Evolutionary conservation across 2,329 filamentous ascomycete species (phyloP), one percentile per base, ranked within the genome.

Genomic region (Phialocephala sp.): DNA sequence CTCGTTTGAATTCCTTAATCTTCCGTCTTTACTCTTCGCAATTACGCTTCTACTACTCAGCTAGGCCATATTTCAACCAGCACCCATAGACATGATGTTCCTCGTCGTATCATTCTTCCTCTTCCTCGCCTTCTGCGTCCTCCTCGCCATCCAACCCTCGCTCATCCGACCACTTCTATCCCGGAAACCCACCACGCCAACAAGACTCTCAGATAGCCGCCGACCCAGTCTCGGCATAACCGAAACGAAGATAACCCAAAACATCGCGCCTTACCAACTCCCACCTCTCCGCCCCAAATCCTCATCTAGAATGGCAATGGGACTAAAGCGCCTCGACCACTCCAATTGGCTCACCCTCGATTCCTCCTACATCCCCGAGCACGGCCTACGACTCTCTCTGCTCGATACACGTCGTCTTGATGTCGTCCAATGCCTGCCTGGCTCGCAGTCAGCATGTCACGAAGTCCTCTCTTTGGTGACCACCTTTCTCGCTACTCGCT

Each of bases 341-440:
- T 71, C 75, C 22, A 81, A 83, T 63, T 85, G 83, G 83, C 77
- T 85, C 14, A 80, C 77, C 0, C 72, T 85, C 57, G 81, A 85
- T 67, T 77, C 79, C 14, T 77, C 78, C 35, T 84, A 84, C 66
- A 74, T 78, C 58, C 74, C 78, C 14, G 79, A 82, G 67, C 80
- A 83, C 67, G 66, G 71, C 2, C 76, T 82, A 9, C 79, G 83
- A 9, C 71, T 75, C 1, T 66, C 76, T 18, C 74, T 85, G 39
- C 75, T 85, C 2, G 64, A 72, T 1, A 76, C 74, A 2, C 75
- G 78, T 59, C 77, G 74, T 27, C 61, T 73, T 1, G 77, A 81
- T 35, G 82, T 84, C 18, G 69, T 85, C 0, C 79, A 81, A 66
- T 78, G 79, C 24, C 76, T 80, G 11, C 79, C 79, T 0, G 80